These are phyloP conservation scores for Acanthamoeba polyphaga DNA, from an alignment of 208 protist species.

Conservation along the genomic window DNA sequence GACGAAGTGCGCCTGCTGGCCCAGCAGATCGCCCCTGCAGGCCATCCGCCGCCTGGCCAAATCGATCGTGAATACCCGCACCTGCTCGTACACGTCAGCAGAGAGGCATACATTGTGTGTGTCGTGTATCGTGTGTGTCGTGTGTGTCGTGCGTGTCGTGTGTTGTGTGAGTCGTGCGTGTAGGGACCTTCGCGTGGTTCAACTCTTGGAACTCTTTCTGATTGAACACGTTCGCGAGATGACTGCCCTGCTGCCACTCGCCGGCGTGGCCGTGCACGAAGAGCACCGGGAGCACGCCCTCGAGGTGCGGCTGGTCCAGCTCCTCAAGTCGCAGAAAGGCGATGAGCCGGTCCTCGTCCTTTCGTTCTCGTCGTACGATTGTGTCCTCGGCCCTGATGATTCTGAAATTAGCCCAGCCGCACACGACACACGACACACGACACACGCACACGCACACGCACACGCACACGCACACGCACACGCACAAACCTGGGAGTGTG, in stretches of 20 bases:
- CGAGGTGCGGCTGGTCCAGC: not conserved
- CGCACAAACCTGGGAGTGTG: not conserved
- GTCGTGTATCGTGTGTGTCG: too few species aligned
- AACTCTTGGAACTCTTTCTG: not conserved
- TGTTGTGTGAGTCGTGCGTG: too few species aligned
- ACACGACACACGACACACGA: not conserved
- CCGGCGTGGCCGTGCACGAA: conserved; percentile 25
- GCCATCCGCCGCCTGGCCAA: not conserved
- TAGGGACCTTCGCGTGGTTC: not conserved
- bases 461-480: not conserved
- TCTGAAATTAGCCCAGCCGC: not conserved
- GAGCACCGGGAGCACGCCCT: conserved; percentile 13
- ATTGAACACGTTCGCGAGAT: conserved; percentile 9
- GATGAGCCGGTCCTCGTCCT: not conserved
- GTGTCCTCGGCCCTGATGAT: not conserved
- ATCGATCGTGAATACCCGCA: not conserved
- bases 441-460: not conserved
- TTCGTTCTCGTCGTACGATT: not conserved
- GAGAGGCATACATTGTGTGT: too few species aligned
- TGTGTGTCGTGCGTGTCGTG: not conserved
- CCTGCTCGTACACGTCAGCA: not conserved
- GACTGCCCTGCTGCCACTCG: not conserved
- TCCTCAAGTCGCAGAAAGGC: not conserved
- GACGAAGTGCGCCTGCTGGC: conserved; percentile 22
- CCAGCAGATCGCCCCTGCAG: conserved; percentile 13